Conservation (phyloP, 805 yeast genomes). For the Nakazawaea siamensis region DNA sequence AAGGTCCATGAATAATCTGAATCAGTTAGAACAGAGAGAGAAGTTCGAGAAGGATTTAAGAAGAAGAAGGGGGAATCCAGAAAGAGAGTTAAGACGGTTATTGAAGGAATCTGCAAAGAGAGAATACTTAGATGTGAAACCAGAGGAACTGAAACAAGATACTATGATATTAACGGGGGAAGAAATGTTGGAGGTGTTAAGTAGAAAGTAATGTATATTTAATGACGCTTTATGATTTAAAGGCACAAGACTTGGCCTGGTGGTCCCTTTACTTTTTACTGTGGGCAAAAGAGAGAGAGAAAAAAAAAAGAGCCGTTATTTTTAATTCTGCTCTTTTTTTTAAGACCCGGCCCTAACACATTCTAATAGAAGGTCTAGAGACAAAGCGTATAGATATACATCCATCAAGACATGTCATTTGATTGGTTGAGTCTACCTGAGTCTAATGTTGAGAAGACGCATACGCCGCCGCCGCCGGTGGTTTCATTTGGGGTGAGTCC, state of each 20-base stretch:
- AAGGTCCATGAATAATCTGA: background rate
- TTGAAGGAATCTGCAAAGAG: conserved; percentile 4
- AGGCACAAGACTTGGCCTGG: too few species aligned
- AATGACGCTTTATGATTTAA: too few species aligned
- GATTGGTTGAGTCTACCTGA: conserved; percentile 45
- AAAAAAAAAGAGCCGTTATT: too few species aligned
- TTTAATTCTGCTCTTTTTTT: too few species aligned
- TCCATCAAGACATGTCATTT: too few species aligned
- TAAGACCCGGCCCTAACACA: too few species aligned
- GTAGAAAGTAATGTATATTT: too few species aligned
- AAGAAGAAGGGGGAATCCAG: background rate
- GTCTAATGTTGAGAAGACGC: conserved; percentile 1
- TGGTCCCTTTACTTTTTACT: too few species aligned
- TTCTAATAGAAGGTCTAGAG: too few species aligned
- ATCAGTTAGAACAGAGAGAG: background rate
- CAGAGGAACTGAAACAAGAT: background rate
- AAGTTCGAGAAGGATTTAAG: background rate
- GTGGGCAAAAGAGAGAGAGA: too few species aligned
- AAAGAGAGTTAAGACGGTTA: background rate
- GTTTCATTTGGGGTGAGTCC: conserved; percentile 40
- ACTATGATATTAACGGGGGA: conserved; percentile 3
- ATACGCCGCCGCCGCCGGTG: conserved; percentile 34
- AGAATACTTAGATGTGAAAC: conserved; percentile 2
- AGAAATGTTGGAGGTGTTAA: conserved; percentile 15
- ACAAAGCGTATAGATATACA: too few species aligned